Percentiles rank a stretch among this genome's conserved stretches.
These are phyloP conservation scores for Debaryomyces hansenii DNA, from an alignment of 805 yeast genomes.

Conservation along the genomic window DNA sequence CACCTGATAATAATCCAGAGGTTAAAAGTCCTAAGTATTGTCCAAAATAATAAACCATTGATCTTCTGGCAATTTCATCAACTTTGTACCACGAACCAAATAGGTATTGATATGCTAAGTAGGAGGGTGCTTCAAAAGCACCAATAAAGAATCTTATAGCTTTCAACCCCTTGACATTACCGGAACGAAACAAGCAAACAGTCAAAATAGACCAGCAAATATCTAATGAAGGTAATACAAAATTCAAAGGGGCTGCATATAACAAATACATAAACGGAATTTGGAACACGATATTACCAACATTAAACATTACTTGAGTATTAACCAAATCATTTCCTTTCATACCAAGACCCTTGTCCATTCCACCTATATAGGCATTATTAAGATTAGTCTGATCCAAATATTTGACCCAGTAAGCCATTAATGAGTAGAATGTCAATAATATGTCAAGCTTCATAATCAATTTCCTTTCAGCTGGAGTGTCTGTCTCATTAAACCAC, in stretches of 20 bases:
- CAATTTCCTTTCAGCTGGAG: constrained; percentile 31
- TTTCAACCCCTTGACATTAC: constrained; percentile 47
- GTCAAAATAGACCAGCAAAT: constrained; percentile 66
- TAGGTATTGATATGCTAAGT: constrained; percentile 30
- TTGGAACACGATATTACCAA: constrained; percentile 60
- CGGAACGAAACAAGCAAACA: constrained; percentile 49
- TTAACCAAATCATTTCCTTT: constrained; percentile 58
- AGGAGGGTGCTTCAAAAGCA: constrained; percentile 59
- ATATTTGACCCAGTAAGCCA: constrained; percentile 60
- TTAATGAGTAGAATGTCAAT: constrained; percentile 24
- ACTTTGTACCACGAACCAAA: constrained; percentile 44
- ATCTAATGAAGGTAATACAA: constrained; percentile 52
- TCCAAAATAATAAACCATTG: constrained; percentile 50
- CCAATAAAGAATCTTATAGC: constrained; percentile 64
- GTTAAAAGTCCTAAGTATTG: constrained; percentile 58
- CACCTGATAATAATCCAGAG: constrained; percentile 57
- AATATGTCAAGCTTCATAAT: constrained; percentile 23
- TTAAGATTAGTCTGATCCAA: constrained; percentile 56
- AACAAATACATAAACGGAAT: constrained; percentile 56
- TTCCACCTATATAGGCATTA: constrained; percentile 63
- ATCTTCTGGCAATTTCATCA: constrained; percentile 23
- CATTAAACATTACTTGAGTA: constrained; percentile 53
- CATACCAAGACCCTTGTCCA: constrained; percentile 54
- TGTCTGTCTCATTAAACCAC: constrained; percentile 38
- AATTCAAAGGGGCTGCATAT: constrained; percentile 52